phyloP scores from a whole-genome alignment of 371 early-diverging fungal genomes.

The Mortierella sp. region DNA sequence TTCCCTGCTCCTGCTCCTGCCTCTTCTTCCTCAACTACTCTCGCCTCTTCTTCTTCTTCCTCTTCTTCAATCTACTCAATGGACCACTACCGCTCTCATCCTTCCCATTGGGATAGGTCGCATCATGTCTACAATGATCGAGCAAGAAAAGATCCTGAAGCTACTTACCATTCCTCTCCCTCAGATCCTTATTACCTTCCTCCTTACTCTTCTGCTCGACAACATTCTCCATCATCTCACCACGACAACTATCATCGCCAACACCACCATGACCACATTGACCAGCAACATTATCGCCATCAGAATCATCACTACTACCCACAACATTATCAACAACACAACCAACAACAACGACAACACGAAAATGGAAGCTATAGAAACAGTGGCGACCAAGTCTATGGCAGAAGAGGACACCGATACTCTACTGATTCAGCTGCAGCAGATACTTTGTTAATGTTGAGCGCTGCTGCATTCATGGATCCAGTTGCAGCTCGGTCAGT shows the following conservation, averaged over 20 bases:
- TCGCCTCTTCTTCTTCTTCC: background rate
- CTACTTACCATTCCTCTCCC: slow-evolving; percentile 1
- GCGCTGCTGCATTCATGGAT: slow-evolving; percentile 56
- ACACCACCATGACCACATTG: background rate
- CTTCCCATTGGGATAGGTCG: slow-evolving; percentile 1
- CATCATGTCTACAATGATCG: slow-evolving; percentile 20
- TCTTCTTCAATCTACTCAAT: slow-evolving; percentile 2
- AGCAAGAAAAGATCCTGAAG: slow-evolving; percentile 19
- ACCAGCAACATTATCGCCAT: slow-evolving; percentile 10
- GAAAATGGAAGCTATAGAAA: slow-evolving; percentile 1
- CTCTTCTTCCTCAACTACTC: background rate
- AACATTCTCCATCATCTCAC: slow-evolving; percentile 9
- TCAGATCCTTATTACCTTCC: slow-evolving; percentile 12
- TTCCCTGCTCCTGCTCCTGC: slow-evolving; percentile 6
- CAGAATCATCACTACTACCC: slow-evolving; percentile 2
- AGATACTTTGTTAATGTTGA: slow-evolving; percentile 51
- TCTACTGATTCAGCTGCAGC: slow-evolving; percentile 49
- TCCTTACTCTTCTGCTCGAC: slow-evolving; percentile 9
- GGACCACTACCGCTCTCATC: slow-evolving; percentile 2
- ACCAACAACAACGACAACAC: background rate
- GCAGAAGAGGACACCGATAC: slow-evolving; percentile 22
- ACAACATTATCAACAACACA: slow-evolving; percentile 8
- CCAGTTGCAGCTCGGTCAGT: slow-evolving; percentile 21
- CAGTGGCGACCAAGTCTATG: slow-evolving; percentile 5
- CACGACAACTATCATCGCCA: slow-evolving; percentile 10